Conservation (phyloP, 352 stramenopile species). For the Phytophthora ohioensis region DNA sequence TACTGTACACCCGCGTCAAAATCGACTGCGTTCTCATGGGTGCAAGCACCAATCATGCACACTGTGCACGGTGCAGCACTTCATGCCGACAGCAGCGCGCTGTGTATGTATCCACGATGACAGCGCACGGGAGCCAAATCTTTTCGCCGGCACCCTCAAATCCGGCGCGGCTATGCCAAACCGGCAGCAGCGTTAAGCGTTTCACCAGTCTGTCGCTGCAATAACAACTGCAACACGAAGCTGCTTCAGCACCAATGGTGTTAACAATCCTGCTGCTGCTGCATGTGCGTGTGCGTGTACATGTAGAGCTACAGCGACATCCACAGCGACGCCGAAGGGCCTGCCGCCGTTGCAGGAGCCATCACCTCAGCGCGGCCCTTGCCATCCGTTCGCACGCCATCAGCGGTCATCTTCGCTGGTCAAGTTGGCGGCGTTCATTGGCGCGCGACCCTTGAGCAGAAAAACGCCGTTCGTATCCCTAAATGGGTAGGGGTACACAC, state of each 20-base stretch:
- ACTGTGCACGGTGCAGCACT: too few species aligned
- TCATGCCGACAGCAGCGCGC: background rate
- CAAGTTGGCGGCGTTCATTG: constrained; percentile 20
- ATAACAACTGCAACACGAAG: background rate
- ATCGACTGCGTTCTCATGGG: too few species aligned
- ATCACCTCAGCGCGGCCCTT: background rate
- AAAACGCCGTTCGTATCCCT: background rate
- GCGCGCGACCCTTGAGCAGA: background rate
- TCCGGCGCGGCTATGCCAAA: constrained; percentile 13
- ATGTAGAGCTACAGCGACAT: background rate
- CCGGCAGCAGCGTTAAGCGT: background rate
- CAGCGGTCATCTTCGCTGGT: constrained; percentile 14
- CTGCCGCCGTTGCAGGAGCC: constrained; percentile 15
- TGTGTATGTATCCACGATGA: background rate
- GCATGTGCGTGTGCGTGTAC: background rate
- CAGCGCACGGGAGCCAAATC: background rate
- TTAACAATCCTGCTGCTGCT: too few species aligned
- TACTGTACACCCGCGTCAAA: too few species aligned
- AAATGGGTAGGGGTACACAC: background rate
- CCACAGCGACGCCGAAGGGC: too few species aligned
- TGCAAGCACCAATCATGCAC: too few species aligned
- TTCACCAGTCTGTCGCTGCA: background rate
- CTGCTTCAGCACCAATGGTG: background rate
- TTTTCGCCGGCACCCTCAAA: constrained; percentile 6
- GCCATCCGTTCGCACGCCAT: background rate